Conservation (phyloP, 139 green algal genomes). For the Chlamydomonas applanata region DNA sequence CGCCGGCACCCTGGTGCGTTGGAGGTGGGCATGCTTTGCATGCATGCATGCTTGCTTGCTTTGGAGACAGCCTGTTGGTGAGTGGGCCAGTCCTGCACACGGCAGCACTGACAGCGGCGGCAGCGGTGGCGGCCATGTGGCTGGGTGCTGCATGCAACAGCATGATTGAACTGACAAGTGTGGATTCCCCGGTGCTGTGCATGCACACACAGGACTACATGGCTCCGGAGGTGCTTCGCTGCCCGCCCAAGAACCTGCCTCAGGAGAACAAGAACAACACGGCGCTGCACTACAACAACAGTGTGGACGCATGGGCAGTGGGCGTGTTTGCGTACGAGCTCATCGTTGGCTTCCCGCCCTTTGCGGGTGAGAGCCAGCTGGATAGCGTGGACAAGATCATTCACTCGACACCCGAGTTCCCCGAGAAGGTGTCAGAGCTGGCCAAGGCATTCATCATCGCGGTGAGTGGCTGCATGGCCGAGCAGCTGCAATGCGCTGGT, state of each 20-base stretch:
- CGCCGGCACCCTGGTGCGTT: constrained; percentile 23
- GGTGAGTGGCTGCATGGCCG: background rate
- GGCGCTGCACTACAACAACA: constrained; percentile 51
- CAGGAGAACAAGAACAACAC: constrained; percentile 59
- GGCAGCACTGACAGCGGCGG: too few species aligned
- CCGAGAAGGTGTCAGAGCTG: constrained; percentile 41
- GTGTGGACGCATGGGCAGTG: constrained; percentile 72
- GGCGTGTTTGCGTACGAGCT: constrained; percentile 87
- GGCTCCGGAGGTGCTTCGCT: constrained; percentile 60
- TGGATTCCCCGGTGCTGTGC: background rate
- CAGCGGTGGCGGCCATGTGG: too few species aligned
- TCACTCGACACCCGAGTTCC: constrained; percentile 41
- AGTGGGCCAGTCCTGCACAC: too few species aligned
- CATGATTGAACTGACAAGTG: background rate
- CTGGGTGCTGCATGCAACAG: too few species aligned
- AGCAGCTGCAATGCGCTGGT: background rate
- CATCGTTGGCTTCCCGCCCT: constrained; percentile 71
- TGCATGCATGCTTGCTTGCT: too few species aligned
- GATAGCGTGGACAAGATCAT: constrained; percentile 51
- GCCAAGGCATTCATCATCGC: constrained; percentile 46
- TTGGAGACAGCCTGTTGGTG: too few species aligned
- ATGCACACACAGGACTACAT: constrained; percentile 41
- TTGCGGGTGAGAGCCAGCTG: constrained; percentile 41
- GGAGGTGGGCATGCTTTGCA: too few species aligned
- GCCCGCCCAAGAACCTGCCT: constrained; percentile 55